Percentiles rank a stretch among this genome's conserved stretches.
phyloP scores from a whole-genome alignment of 225 moss, liverwort and hornwort species.

The Asterella californica region DNA sequence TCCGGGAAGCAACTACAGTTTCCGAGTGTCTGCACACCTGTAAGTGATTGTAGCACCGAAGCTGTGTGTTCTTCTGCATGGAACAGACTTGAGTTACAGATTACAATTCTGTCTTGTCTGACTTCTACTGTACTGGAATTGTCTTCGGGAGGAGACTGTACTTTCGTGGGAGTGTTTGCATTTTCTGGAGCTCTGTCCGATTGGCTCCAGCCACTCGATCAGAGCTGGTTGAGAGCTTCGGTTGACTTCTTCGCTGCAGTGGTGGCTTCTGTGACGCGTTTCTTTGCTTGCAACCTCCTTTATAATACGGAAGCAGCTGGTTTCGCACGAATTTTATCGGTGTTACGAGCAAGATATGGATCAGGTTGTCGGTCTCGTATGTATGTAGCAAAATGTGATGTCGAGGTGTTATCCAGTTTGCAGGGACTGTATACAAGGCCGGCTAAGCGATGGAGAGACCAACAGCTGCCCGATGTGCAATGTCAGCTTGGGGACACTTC shows the following conservation, averaged over 20 bases:
- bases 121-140: no score
- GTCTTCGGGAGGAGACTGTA: not conserved
- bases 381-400: constrained; percentile 13
- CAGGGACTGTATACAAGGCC: constrained; percentile 66
- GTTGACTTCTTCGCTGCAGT: not conserved
- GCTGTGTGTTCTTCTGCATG: not conserved
- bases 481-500: constrained; percentile 81
- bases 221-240: constrained; percentile 10
- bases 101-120: not conserved
- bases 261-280: not conserved
- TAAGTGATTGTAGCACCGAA: constrained; percentile 17
- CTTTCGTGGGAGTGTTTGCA: not conserved
- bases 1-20: constrained; percentile 87
- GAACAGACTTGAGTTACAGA: not conserved
- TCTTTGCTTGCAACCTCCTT: not conserved
- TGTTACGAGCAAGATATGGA: not conserved
- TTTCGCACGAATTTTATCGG: not conserved
- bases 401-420: constrained; percentile 49
- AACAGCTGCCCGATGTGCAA: constrained; percentile 93
- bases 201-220: not conserved
- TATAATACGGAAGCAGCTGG: not conserved
- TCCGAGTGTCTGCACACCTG: constrained; percentile 96
- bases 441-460: constrained; percentile 80
- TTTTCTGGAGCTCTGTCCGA: not conserved
- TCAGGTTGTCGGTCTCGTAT: not conserved